These are phyloP conservation scores for Kingdonia uniflora DNA, from an alignment of 164 flowering plant species.

Conservation along the genomic window DNA sequence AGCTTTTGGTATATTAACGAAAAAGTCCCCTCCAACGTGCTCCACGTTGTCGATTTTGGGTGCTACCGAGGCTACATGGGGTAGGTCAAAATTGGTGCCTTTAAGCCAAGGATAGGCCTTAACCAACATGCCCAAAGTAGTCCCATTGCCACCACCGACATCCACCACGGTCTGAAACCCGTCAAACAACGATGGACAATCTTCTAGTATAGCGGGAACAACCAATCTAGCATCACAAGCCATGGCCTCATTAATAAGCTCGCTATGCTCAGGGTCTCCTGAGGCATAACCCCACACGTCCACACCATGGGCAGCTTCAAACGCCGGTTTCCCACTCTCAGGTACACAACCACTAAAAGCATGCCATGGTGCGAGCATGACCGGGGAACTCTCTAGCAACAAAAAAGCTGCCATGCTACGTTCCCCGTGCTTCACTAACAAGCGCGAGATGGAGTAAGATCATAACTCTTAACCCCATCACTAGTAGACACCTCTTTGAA, in stretches of 20 bases:
- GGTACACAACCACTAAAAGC: background rate
- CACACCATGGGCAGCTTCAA: conserved; percentile 3
- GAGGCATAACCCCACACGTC: background rate
- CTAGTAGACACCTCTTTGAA: background rate
- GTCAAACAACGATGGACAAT: background rate
- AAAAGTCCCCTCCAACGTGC: conserved; percentile 6
- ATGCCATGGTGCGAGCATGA: conserved; percentile 8
- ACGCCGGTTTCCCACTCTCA: background rate
- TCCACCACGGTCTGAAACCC: conserved; percentile 4
- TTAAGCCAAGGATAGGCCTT: conserved; percentile 42
- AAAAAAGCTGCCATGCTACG: conserved; percentile 1
- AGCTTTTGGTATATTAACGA: background rate
- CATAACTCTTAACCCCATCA: background rate
- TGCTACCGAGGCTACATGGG: conserved; percentile 23
- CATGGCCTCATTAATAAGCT: conserved; percentile 4
- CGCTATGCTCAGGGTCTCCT: background rate
- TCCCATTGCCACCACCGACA: conserved; percentile 36
- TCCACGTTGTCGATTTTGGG: background rate
- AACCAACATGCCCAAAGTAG: conserved; percentile 21
- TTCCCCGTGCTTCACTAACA: background rate
- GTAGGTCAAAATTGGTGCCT: conserved; percentile 50
- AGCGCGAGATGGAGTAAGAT: background rate
- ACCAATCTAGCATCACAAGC: conserved; percentile 22
- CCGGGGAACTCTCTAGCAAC: conserved; percentile 1
- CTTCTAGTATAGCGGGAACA: conserved; percentile 13